Base-by-base conservation (phyloP, 1,284 basidiomycete genomes). In the Thecaphora thlaspeos region DNA sequence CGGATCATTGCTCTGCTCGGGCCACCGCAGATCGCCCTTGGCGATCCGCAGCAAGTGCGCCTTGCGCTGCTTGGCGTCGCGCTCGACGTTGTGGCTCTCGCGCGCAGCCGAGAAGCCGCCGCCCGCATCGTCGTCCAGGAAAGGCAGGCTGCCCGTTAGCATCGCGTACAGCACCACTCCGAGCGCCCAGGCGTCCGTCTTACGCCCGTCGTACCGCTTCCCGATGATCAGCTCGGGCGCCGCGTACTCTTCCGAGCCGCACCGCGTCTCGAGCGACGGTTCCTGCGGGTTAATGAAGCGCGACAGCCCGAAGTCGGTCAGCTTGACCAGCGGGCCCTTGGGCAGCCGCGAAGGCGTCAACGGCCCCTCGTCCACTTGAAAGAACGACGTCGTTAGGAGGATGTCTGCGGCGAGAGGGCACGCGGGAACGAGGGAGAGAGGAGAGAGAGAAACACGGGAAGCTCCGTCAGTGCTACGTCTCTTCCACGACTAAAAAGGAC, bases 231-330 rank as follows among this genome's bases (percentile, higher is more conserved):
- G 85, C 75, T 95, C 91, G 0, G 91, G 91, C 8, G 90, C 90
- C 1, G 91, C 90, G 76, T 93, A 94, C 10, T 88, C 88, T 76
- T 95, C 91, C 22, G 87, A 89, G 3, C 91, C 91, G 76, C 91
- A 95, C 1, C 91, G 84, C 1, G 91, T 94, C 17, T 84, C 83
- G n/a, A 94, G 82, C 23, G 87, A 78, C 0, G 90, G 89, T 2
- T 83, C 80, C 7, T 82, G 80, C 0, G 85, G 84, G 57, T 87
- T 86, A 64, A 94, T 87, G 78, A 91, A 92, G 19, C 90, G 84
- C 22, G 90, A 88, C 22, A 95, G 84, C 7, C 91, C 91, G 73
- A 94, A 95, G 77, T 95, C 91, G 23, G 89, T 89, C 11, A 94
- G 81, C 78, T 92, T 92, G 79, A 94, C 81, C 9, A 93, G 82